Base-by-base conservation (phyloP, 805 yeast genomes). In the Saturnispora hagleri region DNA sequence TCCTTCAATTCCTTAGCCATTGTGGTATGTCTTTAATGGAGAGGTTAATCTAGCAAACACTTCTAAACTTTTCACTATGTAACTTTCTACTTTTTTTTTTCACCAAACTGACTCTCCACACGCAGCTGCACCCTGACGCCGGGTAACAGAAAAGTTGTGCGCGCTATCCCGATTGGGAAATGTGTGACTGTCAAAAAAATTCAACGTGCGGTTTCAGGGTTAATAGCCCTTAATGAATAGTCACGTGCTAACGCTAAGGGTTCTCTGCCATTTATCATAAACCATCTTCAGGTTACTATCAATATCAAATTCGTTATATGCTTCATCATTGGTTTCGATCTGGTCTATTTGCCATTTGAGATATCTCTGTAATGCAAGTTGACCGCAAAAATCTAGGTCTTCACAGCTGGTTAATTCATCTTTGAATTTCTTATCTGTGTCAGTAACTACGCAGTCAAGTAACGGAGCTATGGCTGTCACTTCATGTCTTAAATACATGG, bases 1-100 rank as follows among this genome's bases (percentile, higher is more conserved):
- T 93, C 98, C 81, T 87, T 86, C 75, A 89, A 81, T 77, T 91
- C 95, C 58, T 63, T 66, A 60, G 72, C 70, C 73, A 69, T 69
- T 65, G 43, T 51, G 47, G 27, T 50, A 27, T 44, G 22, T 44
- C 20, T 28, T 20, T 27, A 44, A 33, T 41, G 44, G 44, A 41
- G 44, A 41, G 44, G 28, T 41, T 22, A 41, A 24, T 41, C 44
- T 41, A 41, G 31, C 44, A 41, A 41, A 13, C 27, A 22, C 17
- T 41, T 41, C 17, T 17, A 41, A 41, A 41, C 31, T 41, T 45
- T 45, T 45, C 47, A 45, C 40, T 45, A 17, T 22, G 26, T 15
- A 17, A 9, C 27, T 24, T 15, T 13, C n/a, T 13, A 41, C 27
- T 17, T 17, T n/a, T 18, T 41, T 41, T 41, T 41, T 41, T 24